Evolutionary conservation across 2,329 filamentous ascomycete genomes (phyloP), one percentile per base, ranked within the genome.

Genomic region (Sporothrix brasiliensis): DNA sequence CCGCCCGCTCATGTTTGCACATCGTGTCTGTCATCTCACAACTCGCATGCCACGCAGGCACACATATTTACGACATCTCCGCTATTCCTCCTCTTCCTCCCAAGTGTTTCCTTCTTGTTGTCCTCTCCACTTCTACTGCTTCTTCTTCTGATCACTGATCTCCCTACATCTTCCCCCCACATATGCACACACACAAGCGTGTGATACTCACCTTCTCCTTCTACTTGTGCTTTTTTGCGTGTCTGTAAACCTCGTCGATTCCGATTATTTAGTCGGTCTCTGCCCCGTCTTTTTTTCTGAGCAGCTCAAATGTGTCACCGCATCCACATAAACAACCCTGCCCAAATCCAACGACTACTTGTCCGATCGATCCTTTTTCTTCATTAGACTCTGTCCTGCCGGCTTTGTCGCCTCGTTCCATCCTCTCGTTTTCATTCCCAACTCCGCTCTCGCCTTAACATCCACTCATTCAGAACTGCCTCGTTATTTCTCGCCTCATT

Each of bases 321-420:
- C 58, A 47, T 63, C n/a, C 58, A 63, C 58, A 47, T 63, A 44
- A 63, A 63, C 58, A 47, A n/a, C 58, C 58, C 39, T 63, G 39
- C 39, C 39, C 39, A 60, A 24, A 44, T 44, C 39, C 58, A 21
- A 58, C 30, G 13, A 30, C 54, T 13, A 30, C 41, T 24, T n/a
- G 4, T 47, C 39, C 58, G 39, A 19, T 47, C 58, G 30, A 63
- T 63, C 39, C 21, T 14, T 47, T 44, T 27, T 34, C 39, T 16
- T 21, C 7, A 14, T 27, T 10, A 27, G 21, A 44, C 41, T 19
- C 24, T 24, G 41, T 44, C 11, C 13, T 16, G 39, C 47, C 58
- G 21, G 11, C 21, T 9, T 44, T 47, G n/a, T 27, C 58, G 21
- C 27, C 52, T 27, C 41, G 41, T 63, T 27, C 30, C 53, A 34